phyloP scores from a whole-genome alignment of 257 asterid genomes.

The Ajuga chamaepitys region DNA sequence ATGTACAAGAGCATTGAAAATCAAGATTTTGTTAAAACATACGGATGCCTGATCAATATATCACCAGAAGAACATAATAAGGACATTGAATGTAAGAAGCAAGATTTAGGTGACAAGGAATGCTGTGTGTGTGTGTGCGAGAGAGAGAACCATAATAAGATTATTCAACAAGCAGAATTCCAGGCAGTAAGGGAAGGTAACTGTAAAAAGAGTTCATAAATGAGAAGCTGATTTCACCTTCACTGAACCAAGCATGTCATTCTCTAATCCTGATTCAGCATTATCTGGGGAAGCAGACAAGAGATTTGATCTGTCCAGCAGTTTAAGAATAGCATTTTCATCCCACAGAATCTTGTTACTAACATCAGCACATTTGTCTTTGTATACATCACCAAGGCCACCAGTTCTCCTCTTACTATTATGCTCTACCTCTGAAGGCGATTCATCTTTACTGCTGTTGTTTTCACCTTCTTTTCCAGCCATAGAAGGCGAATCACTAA shows the following conservation, averaged over 20 bases:
- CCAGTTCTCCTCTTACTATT: conserved; percentile 70
- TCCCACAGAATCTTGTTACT: conserved; percentile 81
- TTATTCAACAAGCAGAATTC: conserved; percentile 2
- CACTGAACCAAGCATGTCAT: conserved; percentile 92
- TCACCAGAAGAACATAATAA: conserved; percentile 4
- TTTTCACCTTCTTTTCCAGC: conserved; percentile 56
- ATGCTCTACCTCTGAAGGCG: conserved; percentile 48
- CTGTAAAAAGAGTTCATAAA: conserved; percentile 4
- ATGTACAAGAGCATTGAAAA: neutral
- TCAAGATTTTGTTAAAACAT: neutral
- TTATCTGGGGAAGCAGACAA: conserved; percentile 69
- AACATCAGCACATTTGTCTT: conserved; percentile 81
- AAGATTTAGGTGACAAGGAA: conserved; percentile 2
- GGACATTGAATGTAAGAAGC: neutral
- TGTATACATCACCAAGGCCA: conserved; percentile 93
- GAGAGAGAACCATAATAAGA: conserved; percentile 8
- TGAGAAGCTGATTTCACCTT: conserved; percentile 43
- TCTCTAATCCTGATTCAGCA: conserved; percentile 67
- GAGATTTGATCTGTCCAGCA: conserved; percentile 82
- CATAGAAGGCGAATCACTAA: conserved; percentile 50
- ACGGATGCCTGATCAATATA: conserved; percentile 13
- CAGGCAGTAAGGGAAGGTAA: conserved; percentile 8
- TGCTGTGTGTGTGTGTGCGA: neutral
- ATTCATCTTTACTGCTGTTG: conserved; percentile 41
- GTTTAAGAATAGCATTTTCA: conserved; percentile 69